These are phyloP conservation scores for Suillus occidentalis DNA, from an alignment of 768 basidiomycete species.

Conservation along the genomic window DNA sequence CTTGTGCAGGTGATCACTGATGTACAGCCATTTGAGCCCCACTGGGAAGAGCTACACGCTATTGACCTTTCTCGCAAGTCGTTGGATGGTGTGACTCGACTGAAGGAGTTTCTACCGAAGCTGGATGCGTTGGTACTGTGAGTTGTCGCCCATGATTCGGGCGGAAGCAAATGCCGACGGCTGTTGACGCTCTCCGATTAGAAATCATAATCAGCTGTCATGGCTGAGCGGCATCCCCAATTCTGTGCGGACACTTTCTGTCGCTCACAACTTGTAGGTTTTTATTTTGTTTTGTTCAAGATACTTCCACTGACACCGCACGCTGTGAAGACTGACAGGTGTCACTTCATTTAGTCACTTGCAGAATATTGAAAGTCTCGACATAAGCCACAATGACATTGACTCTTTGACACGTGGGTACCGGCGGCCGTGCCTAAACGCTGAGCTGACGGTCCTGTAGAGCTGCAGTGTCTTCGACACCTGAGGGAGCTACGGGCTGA, in stretches of 20 bases:
- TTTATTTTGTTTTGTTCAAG: slow-evolving; percentile 4
- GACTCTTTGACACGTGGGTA: slow-evolving; percentile 84
- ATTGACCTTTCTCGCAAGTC: slow-evolving; percentile 70
- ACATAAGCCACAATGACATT: slow-evolving; percentile 88
- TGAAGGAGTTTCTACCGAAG: slow-evolving; percentile 88
- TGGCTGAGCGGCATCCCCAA: slow-evolving; percentile 81
- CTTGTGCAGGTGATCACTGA: slow-evolving; percentile 93
- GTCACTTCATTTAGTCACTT: slow-evolving; percentile 89
- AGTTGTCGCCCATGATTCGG: slow-evolving; percentile 33
- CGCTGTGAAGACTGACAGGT: slow-evolving; percentile 65
- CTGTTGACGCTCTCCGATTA: slow-evolving; percentile 33
- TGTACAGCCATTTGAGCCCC: slow-evolving; percentile 89
- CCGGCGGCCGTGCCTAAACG: not conserved
- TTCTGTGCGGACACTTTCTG: slow-evolving; percentile 73
- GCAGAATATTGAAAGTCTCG: slow-evolving; percentile 80
- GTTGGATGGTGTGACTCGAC: slow-evolving; percentile 62
- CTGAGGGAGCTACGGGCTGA: slow-evolving; percentile 91
- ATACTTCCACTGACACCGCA: slow-evolving; percentile 17
- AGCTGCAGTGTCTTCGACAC: slow-evolving; percentile 80
- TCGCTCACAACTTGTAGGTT: slow-evolving; percentile 68
- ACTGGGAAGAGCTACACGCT: slow-evolving; percentile 80
- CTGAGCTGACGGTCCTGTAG: slow-evolving; percentile 37
- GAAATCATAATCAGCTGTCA: slow-evolving; percentile 70
- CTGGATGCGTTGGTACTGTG: slow-evolving; percentile 78
- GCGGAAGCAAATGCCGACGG: slow-evolving; percentile 3